Evolutionary conservation across 352 stramenopile genomes (phyloP).

Genomic region (Pythium brassicae): DNA sequence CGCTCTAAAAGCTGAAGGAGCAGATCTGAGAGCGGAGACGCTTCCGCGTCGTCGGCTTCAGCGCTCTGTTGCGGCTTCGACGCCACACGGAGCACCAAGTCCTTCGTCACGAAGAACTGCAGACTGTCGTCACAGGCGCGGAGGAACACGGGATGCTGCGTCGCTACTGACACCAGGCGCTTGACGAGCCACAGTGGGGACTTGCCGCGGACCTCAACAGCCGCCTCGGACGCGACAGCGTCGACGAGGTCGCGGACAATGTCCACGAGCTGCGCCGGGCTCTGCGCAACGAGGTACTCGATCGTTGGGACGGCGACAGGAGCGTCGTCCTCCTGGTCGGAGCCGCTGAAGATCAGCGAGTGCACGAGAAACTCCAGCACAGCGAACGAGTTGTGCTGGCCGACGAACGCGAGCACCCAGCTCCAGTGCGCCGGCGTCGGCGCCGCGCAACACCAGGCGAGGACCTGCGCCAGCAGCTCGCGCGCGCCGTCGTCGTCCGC

Average conservation of each 20-base stretch:
- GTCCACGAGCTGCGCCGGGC: slow-evolving; percentile 43
- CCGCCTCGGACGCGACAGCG: slow-evolving; percentile 7
- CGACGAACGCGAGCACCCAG: slow-evolving; percentile 46
- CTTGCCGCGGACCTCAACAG: not conserved
- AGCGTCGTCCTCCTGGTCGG: not conserved
- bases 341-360: slow-evolving; percentile 18
- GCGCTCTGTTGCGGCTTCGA: slow-evolving; percentile 14
- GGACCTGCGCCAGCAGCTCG: slow-evolving; percentile 30
- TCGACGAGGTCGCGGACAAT: slow-evolving; percentile 40
- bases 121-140: slow-evolving; percentile 48
- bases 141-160: slow-evolving; percentile 29
- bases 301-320: slow-evolving; percentile 26
- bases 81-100: slow-evolving; percentile 31
- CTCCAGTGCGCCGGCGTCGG: slow-evolving; percentile 30
- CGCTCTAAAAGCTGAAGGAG: slow-evolving; percentile 27
- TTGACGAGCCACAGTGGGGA: slow-evolving; percentile 12
- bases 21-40: slow-evolving; percentile 1
- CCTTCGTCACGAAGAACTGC: slow-evolving; percentile 56
- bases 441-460: slow-evolving; percentile 39
- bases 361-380: slow-evolving; percentile 47
- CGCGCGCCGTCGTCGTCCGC: slow-evolving; percentile 16
- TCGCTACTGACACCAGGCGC: slow-evolving; percentile 30
- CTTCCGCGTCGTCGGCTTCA: slow-evolving; percentile 6
- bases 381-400: slow-evolving; percentile 36
- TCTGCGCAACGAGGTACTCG: slow-evolving; percentile 33